Evolutionary conservation across 495 filamentous ascomycete species (phyloP), one percentile per base, ranked within the genome.

Genomic region (Evernia prunastri): DNA sequence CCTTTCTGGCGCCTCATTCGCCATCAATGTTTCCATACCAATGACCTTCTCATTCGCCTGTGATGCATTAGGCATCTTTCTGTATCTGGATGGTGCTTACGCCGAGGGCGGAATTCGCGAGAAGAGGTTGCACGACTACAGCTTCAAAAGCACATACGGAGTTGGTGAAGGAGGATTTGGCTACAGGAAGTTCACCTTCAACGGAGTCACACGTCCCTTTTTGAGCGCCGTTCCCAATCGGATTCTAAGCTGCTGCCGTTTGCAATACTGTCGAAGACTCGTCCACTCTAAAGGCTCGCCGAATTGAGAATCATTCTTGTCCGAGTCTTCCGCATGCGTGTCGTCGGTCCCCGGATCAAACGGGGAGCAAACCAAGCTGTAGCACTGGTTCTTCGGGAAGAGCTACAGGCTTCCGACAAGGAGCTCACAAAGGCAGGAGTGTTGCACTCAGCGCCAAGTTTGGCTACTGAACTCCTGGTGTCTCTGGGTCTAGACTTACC

Each of bases 381-480:
- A 3, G 33, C 37, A 33, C 37, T 59, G 12, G 23, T 1, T 29
- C 37, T 39, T 12, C 36, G 6, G 10, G 27, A 47, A 20, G 51
- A 25, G 8, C 40, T 42, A 20, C n/a, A 45, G 33, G 27, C 45
- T 35, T 15, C 45, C 8, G 60, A 62, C 29, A 54, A 54, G 45
- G 33, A 53, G 42, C 43, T 62, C 33, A 62, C 33, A 62, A 54
- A 57, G 63, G 63, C 13, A 57, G 37, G 13, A 59, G 29, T 8
- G 23, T 64, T 0, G 59, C 63, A 23, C 56, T 20, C 40, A 43
- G 20, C 20, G 23, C 33, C 20, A 53, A 1, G 63, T 64, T 31
- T n/a, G 23, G 37, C 20, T 12, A 4, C 39, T 10, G n/a, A n/a
- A n/a, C n/a, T n/a, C n/a, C n/a, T n/a, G n/a, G n/a, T n/a, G n/a